Base-by-base conservation (phyloP, 2,329 filamentous ascomycete species). In the Aspergillus glaucus region DNA sequence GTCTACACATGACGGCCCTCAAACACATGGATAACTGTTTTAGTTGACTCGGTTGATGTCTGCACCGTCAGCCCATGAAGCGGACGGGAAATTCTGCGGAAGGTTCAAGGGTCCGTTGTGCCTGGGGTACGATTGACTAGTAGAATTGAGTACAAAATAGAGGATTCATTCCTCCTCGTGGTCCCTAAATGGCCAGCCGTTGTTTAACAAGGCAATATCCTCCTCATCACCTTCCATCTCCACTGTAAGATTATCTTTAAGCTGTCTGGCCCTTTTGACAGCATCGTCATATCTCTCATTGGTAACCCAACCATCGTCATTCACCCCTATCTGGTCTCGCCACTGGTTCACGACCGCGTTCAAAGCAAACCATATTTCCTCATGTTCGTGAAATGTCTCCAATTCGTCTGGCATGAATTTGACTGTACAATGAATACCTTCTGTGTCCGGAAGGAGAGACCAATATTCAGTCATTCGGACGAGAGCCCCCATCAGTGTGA, bases 401-500 rank as follows among this genome's bases (percentile, higher is more conserved):
- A 47, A 7, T n/a, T 50, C 51, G 3, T 37, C 36, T 2, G 45
- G 24, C 0, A 32, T 28, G 21, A 53, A 53, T 3, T 43, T 15
- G 2, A 51, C 44, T 1, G 50, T 50, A 32, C 49, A 55, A 3
- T 19, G 12, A 10, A 50, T 4, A 0, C 19, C 43, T 3, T 50
- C 36, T 30, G 40, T 50, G 40, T 43, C 42, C 2, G 46, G 46
- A 36, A 49, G 8, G 19, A 46, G 28, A 36, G 30, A 26, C 49
- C 51, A 55, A 15, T 47, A 45, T n/a, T 52, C 50, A 34, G 42
- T 26, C 40, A 59, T 53, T 19, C 55, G 44, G 17, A 62, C 45
- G 6, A 61, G 47, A 14, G 52, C 55, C 10, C 55, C 55, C 42
- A 55, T 55, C 28, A 62, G 47, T 2, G 52, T 58, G 6, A 63